Conservation (phyloP, 176 grass and related monocot species). For the Eleusine coracana region DNA sequence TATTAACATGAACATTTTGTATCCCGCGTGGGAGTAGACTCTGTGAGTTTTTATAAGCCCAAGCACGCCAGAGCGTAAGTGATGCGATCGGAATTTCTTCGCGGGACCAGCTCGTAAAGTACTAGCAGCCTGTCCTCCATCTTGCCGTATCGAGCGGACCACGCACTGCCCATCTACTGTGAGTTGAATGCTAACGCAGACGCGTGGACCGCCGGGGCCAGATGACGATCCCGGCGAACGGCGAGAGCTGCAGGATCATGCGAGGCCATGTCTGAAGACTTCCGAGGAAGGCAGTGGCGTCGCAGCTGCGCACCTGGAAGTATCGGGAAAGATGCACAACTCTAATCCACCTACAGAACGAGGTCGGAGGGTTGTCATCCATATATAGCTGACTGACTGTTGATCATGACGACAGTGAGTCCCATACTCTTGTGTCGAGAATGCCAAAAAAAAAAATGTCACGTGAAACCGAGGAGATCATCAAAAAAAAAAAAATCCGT, state of each 20-base stretch:
- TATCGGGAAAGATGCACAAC: background rate
- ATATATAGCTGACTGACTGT: too few relatives aligned
- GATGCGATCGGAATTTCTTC: background rate
- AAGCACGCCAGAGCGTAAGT: background rate
- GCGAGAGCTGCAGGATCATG: background rate
- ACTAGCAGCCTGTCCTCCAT: background rate
- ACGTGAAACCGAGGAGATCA: background rate
- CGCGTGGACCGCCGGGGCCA: background rate
- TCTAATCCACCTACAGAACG: background rate
- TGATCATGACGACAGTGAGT: background rate
- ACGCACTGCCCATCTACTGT: background rate
- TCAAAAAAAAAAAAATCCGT: background rate
- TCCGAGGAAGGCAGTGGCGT: background rate
- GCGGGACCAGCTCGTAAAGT: background rate
- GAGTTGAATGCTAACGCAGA: constrained; percentile 16
- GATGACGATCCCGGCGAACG: background rate
- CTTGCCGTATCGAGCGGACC: background rate
- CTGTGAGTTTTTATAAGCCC: background rate
- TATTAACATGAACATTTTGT: too few relatives aligned
- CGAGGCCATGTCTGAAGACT: background rate
- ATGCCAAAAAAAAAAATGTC: too few relatives aligned
- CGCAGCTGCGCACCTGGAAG: background rate
- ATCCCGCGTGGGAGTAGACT: too few relatives aligned
- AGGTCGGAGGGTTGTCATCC: too few relatives aligned
- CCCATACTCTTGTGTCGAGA: background rate